phyloP scores from a whole-genome alignment of 176 grass and related monocot species.

The Elaeis guineensis region DNA sequence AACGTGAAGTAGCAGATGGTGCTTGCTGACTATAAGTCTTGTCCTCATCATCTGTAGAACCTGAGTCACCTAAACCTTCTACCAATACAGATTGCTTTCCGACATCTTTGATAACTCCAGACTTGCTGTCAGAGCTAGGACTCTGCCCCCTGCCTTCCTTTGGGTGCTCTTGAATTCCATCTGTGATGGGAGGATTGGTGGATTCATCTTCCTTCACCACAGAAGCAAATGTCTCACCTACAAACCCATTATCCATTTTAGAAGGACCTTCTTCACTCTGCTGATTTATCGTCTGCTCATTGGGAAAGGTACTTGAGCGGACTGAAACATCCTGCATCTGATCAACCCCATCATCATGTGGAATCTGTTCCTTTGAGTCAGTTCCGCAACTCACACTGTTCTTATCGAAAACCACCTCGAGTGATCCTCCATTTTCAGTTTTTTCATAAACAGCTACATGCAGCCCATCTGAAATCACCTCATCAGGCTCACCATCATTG shows the following conservation, averaged over 20 bases:
- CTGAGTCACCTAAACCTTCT: slow-evolving; percentile 41
- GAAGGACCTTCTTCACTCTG: background rate
- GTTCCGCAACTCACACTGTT: background rate
- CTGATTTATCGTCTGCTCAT: background rate
- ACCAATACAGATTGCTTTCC: slow-evolving; percentile 28
- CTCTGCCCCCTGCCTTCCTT: slow-evolving; percentile 4
- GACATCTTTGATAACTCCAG: background rate
- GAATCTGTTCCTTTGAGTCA: background rate
- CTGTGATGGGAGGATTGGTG: background rate
- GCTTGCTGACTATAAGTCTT: slow-evolving; percentile 20
- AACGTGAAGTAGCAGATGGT: slow-evolving; percentile 11
- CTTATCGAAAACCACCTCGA: background rate
- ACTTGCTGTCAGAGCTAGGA: background rate
- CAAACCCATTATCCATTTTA: background rate
- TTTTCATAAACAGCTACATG: background rate
- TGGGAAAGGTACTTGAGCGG: background rate
- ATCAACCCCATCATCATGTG: background rate
- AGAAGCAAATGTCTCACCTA: background rate
- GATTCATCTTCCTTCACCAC: background rate
- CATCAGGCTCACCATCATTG: background rate
- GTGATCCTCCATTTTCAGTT: background rate
- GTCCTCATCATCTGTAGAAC: slow-evolving; percentile 40
- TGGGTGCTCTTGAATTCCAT: background rate
- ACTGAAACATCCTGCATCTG: background rate
- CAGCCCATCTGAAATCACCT: background rate